A percentile compares a stretch with the other conserved stretches of the same genome.
phyloP scores from a whole-genome alignment of 306 rosid species.

The Vicia sativa region DNA sequence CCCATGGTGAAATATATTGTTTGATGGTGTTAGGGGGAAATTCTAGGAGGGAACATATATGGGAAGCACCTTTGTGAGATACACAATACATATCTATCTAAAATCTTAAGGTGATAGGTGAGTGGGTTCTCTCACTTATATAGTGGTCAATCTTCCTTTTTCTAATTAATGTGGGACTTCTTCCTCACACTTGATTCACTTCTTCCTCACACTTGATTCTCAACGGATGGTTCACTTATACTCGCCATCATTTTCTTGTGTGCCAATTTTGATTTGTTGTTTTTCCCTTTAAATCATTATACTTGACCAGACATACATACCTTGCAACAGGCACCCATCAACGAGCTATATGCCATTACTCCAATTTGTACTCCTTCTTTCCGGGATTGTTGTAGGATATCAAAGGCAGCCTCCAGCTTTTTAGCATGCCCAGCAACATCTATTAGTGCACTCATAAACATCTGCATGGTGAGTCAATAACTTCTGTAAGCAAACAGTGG shows the following conservation, averaged over 20 bases:
- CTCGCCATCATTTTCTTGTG: neutral
- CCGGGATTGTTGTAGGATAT: constrained; percentile 65
- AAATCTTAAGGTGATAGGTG: too few relatives aligned
- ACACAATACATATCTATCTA: too few relatives aligned
- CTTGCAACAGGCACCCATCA: constrained; percentile 99
- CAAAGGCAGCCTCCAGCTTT: constrained; percentile 90
- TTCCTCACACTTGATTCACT: too few relatives aligned
- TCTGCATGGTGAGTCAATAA: constrained; percentile 57
- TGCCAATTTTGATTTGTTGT: constrained; percentile 15
- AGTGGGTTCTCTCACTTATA: too few relatives aligned
- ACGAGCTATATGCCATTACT: constrained; percentile 76
- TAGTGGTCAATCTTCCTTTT: too few relatives aligned
- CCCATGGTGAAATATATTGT: neutral
- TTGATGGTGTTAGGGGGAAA: too few relatives aligned
- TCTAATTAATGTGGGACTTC: too few relatives aligned
- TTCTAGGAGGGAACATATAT: too few relatives aligned
- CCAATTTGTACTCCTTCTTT: constrained; percentile 65
- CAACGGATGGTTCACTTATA: constrained; percentile 10
- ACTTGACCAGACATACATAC: constrained; percentile 67
- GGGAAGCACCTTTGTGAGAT: too few relatives aligned
- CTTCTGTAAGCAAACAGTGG: constrained; percentile 33
- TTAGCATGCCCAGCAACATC: constrained; percentile 96
- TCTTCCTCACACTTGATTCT: too few relatives aligned
- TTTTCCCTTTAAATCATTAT: constrained; percentile 17
- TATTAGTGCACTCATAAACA: constrained; percentile 92